phyloP scores from a whole-genome alignment of 2,329 filamentous ascomycete genomes.

The Cercospora zeina region DNA sequence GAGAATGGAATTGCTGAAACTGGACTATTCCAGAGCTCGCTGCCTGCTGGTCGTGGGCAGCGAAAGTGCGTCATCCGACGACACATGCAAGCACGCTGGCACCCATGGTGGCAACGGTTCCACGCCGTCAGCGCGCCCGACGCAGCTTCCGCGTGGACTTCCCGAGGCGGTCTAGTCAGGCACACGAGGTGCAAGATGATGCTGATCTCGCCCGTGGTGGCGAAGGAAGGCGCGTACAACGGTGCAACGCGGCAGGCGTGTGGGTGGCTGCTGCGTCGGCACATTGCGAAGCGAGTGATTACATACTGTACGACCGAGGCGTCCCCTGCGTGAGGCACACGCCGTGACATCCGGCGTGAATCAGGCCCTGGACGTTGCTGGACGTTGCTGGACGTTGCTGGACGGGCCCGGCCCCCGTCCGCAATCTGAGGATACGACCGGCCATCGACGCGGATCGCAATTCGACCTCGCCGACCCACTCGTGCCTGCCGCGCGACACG shows the following conservation, averaged over 20 bases:
- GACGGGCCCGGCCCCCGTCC: no score
- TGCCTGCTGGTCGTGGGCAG: background rate
- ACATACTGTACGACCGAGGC: background rate
- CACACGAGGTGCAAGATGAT: background rate
- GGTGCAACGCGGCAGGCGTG: no score
- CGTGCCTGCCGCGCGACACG: constrained; percentile 13
- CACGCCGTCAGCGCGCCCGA: background rate
- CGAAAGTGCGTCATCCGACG: background rate
- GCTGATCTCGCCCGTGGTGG: no score
- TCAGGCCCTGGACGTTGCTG: constrained; percentile 11
- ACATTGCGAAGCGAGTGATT: background rate
- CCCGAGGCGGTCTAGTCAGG: constrained; percentile 8
- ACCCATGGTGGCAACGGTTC: background rate
- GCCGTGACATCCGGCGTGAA: constrained; percentile 8
- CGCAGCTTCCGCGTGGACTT: background rate
- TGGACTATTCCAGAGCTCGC: no score
- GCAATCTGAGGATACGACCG: constrained; percentile 11
- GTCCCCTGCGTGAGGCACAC: background rate
- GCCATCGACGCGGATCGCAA: constrained; percentile 19
- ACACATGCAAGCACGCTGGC: background rate
- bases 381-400: no score
- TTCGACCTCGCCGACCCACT: constrained; percentile 14
- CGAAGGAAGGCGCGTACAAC: no score
- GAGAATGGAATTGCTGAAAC: no score
- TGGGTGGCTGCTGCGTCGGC: background rate